Conservation (phyloP, 768 basidiomycete genomes). For the Suillus brevipes region DNA sequence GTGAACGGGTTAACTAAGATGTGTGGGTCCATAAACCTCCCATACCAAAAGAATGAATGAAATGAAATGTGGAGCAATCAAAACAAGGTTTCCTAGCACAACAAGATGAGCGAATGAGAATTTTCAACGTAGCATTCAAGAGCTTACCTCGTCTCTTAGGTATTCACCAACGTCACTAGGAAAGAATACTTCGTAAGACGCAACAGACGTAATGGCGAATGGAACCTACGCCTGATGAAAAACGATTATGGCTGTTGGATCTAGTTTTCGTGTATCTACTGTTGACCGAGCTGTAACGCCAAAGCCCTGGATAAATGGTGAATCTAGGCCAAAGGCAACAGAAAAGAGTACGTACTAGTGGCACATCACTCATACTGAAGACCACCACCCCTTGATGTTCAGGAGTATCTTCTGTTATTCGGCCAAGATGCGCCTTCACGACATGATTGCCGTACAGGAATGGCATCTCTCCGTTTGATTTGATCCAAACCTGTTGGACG, state of each 20-base stretch:
- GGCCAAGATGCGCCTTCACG: conserved; percentile 96
- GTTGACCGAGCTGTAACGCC: conserved; percentile 97
- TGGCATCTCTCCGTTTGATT: conserved; percentile 98
- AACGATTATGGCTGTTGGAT: conserved; percentile 95
- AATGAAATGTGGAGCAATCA: conserved; percentile 31
- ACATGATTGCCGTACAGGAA: conserved; percentile 99
- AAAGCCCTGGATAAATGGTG: conserved; percentile 67
- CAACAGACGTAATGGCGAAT: neutral
- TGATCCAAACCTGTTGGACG: conserved; percentile 86
- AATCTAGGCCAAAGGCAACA: conserved; percentile 6
- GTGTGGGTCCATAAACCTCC: conserved; percentile 18
- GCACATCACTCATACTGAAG: conserved; percentile 93
- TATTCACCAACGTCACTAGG: conserved; percentile 96
- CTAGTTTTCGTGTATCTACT: conserved; percentile 92
- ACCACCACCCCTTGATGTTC: conserved; percentile 99
- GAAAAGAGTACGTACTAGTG: conserved; percentile 58
- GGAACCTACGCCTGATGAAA: conserved; percentile 88
- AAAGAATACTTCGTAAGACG: conserved; percentile 12
- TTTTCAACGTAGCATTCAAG: neutral
- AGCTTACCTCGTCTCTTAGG: conserved; percentile 85
- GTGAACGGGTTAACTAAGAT: conserved; percentile 9
- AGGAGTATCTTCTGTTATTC: conserved; percentile 98
- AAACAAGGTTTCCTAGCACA: conserved; percentile 73
- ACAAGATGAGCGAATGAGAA: conserved; percentile 18
- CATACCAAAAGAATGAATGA: conserved; percentile 21